Base-by-base conservation (phyloP, 345 rosid genomes). In the Salix koriyanagi region DNA sequence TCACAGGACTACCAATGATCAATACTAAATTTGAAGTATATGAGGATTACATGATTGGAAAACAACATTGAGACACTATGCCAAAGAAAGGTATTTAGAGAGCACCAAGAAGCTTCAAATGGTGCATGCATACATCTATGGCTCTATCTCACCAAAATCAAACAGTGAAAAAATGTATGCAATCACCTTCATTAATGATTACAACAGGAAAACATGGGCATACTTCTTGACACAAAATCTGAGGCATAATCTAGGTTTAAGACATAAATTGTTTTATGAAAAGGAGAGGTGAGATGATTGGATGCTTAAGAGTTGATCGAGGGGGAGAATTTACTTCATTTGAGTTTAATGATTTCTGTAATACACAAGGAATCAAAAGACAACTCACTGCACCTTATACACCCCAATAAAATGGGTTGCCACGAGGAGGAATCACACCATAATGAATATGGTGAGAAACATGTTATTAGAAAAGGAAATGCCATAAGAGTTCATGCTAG, bases 1-100 rank as follows among this genome's bases (percentile, higher is more conserved):
- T 62, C 15, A 62, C 2, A 73, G 42, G 76, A 36, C 62, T 73
- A 41, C 58, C 76, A 62, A 19, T 39, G 16, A 14, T 73, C 67
- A 73, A 39, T n/a, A 67, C 5, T 56, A 5, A 12, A 73, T 60
- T 36, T 4, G n/a, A 73, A 73, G 7, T 23, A 23, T 73, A 16
- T 32, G 23, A 4, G 9, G 65, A 54, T 34, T 71, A 46, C 18
- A 71, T 56, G 46, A 42, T 4, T 32, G 36, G 36, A 32, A 32
- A 32, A 32, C 36, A 34, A 34, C 36, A 34, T 34, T 4, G 36
- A 34, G 36, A 34, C 36, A 34, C 5, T 34, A 34, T 34, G 5
- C 5, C 5, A 34, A 34, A 4, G 34, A 32, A 32, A 34, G 36
- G 36, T 4, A 4, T 34, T 5, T 34, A 4, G 5, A 34, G 36